Conservation (phyloP, 2,329 filamentous ascomycete genomes). For the Diaporthe batatas region DNA sequence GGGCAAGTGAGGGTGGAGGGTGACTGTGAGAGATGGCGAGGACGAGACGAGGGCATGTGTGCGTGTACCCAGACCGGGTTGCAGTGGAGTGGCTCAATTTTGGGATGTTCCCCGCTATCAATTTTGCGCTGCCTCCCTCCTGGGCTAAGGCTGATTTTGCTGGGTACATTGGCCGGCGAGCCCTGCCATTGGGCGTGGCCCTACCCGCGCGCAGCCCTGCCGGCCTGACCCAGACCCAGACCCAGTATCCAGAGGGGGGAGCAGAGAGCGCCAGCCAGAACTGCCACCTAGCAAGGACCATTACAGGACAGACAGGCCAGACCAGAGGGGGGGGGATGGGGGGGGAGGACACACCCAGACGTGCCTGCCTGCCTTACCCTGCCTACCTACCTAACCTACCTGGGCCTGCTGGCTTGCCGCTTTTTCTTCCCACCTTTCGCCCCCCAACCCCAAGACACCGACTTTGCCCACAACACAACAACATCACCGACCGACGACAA, state of each 20-base stretch:
- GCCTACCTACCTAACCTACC: slow-evolving; percentile 27
- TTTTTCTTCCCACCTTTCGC: slow-evolving; percentile 40
- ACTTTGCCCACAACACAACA: slow-evolving; percentile 40
- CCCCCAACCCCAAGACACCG: slow-evolving; percentile 33
- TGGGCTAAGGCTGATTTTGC: slow-evolving; percentile 35
- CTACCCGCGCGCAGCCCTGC: slow-evolving; percentile 27
- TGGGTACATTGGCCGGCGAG: slow-evolving; percentile 31
- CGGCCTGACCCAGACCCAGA: slow-evolving; percentile 7
- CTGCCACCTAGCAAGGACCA: neutral
- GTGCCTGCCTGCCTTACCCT: slow-evolving; percentile 25
- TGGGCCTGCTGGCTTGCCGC: slow-evolving; percentile 31
- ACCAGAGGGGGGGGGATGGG: neutral
- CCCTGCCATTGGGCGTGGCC: slow-evolving; percentile 29
- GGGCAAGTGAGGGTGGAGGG: neutral
- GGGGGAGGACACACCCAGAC: slow-evolving; percentile 8
- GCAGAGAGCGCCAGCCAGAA: neutral
- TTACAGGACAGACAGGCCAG: slow-evolving; percentile 27
- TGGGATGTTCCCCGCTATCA: slow-evolving; percentile 39
- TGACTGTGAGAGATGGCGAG: neutral
- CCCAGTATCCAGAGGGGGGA: neutral
- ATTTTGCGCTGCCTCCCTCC: slow-evolving; percentile 26
- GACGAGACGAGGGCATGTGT: neutral
- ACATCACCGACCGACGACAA: slow-evolving; percentile 40
- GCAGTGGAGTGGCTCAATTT: slow-evolving; percentile 39
- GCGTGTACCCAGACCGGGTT: slow-evolving; percentile 27